phyloP scores from a whole-genome alignment of 140 eudicot species.

The Cichorium intybus region DNA sequence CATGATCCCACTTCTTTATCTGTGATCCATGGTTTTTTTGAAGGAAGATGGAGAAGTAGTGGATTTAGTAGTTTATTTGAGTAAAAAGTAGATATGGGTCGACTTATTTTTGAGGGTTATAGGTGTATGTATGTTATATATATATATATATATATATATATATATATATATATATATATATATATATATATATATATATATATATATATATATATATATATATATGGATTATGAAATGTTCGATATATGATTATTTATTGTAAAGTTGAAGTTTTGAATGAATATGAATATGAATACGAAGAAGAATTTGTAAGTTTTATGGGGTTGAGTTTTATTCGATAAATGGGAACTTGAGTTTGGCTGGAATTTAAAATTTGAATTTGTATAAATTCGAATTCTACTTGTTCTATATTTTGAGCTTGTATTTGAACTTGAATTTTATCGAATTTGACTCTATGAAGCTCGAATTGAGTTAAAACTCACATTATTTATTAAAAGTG shows the following conservation, averaged over 20 bases:
- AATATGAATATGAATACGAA: not conserved
- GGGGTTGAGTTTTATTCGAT: too few relatives aligned
- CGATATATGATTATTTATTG: not conserved
- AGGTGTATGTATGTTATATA: constrained; percentile 12
- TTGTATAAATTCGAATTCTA: not conserved
- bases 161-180: too few relatives aligned
- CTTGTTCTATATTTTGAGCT: too few relatives aligned
- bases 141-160: too few relatives aligned
- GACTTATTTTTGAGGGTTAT: constrained; percentile 22
- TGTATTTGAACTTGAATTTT: not conserved
- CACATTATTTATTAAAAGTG: not conserved
- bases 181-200: too few relatives aligned
- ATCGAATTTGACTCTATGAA: not conserved
- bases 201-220: too few relatives aligned
- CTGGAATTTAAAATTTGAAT: too few relatives aligned
- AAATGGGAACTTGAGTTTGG: too few relatives aligned
- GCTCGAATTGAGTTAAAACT: not conserved
- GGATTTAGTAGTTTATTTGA: constrained; percentile 23
- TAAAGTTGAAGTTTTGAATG: not conserved
- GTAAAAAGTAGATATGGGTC: constrained; percentile 9
- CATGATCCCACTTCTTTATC: constrained; percentile 37
- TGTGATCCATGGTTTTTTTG: constrained; percentile 20
- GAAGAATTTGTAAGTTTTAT: not conserved
- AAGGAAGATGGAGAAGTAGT: constrained; percentile 34
- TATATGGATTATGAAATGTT: constrained; percentile 7